Base-by-base conservation (phyloP, 345 rosid genomes). In the Luvunga scandens region DNA sequence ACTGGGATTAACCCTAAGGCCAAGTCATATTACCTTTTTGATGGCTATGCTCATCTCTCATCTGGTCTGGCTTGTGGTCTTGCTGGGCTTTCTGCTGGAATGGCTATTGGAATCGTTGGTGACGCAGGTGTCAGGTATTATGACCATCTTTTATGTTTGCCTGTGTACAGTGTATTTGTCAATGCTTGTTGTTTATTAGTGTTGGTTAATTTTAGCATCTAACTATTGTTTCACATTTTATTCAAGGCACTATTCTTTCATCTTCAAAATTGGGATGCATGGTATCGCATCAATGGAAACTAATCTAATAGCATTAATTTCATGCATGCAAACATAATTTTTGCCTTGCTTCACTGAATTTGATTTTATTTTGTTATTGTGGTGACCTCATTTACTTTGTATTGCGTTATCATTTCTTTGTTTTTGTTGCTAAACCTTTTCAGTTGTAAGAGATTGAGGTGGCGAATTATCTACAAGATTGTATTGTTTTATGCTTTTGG, bases 41-140 rank as follows among this genome's bases (percentile, higher is more conserved):
- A 92, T 63, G 98, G 97, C 22, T 94, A 94, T 77, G 98, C 98
- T 1, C 96, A 94, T 85, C 97, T 94, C 62, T 94, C 98, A 10
- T 94, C 97, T 34, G 98, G 98, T 71, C 94, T 94, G 62, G 90
- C 98, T 85, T 94, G 98, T 86, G 98, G 98, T 2, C 98, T 94
- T 75, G 97, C 97, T 64, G 98, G 98, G 45, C 95, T 94, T 68
- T 91, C 98, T 25, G 97, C 98, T 77, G 98, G 98, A 70, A 94
- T 94, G 98, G 97, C 98, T 64, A 94, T 94, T 76, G 98, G 98
- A 71, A 92, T 94, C 2, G 98, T 94, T 63, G 98, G 98, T 71
- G 98, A 94, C 85, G 98, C 98, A 22, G 98, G 98, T 76, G 98
- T 94, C 78, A 91, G 98, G 98, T 90, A 88, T 77, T 75, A 19